Evolutionary conservation across 2,329 filamentous ascomycete species (phyloP), one percentile per base, ranked within the genome.

Genomic region (Colletotrichum aenigma): DNA sequence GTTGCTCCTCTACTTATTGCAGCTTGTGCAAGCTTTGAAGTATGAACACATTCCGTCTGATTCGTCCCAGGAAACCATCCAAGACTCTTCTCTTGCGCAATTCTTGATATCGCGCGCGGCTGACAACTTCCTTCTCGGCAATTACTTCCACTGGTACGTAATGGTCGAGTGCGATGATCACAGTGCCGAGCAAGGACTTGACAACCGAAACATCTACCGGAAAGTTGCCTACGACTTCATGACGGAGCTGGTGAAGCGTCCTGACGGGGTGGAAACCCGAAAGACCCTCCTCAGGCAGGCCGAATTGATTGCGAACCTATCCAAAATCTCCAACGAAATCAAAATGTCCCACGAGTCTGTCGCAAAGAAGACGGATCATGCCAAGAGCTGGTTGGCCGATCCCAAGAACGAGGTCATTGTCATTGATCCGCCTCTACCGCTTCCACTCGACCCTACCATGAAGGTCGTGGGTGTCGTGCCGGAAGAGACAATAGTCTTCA

Each of bases 221-320:
- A 96, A 96, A 80, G 95, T 99, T 10, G 96, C 97, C 75, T 99
- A 96, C 81, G 95, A 98, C 81, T 99, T 98, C 84, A 98, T 98
- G 96, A 89, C 91, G 7, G 95, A 97, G 83, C 88, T 98, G 4
- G 94, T 95, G 77, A 92, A 93, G 80, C 90, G 89, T 4, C 89
- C 93, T 1, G 91, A 92, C 66, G 95, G 97, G 2, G 86, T 90
- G 10, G 94, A 95, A 67, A 92, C 93, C 64, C 91, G 97, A 48
- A 95, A 93, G 80, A 94, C 91, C 2, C 89, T 99, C 15, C 88
- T 95, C 30, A 92, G 96, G 61, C 97, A 99, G 85, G 97, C 95
- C 5, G 96, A 99, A 83, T 90, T 98, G 78, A 91, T 98, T 71
- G 93, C 95, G 0, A 92, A 98, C 16, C 88, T 99, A 9, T 95